Base-by-base conservation (phyloP, 2,329 filamentous ascomycete genomes). In the Cladosporium colombiae region DNA sequence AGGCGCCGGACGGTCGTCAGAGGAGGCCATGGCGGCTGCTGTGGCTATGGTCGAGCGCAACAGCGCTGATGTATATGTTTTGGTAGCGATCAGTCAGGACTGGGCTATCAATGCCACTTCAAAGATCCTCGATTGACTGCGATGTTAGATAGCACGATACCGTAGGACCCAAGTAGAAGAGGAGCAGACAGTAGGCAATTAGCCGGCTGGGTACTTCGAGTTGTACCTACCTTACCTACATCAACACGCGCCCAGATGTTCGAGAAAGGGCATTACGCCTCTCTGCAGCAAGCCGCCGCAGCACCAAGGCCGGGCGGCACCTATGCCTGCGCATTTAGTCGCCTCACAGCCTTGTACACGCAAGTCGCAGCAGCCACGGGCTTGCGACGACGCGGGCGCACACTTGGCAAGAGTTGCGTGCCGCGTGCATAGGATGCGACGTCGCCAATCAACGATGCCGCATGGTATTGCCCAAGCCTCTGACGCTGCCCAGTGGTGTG, bases 241-340 rank as follows among this genome's bases (percentile, higher is more conserved):
- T 35, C 29, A 37, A 57, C 40, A 46, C 40, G 40, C 40, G 55
- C 55, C 55, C 55, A 57, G 31, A 37, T 21, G 18, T 57, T 57
- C 55, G 27, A 57, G n/a, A 57, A 37, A 57, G 29, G 18, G 53
- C 53, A 57, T 57, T 57, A 57, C 53, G 53, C 29, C 53, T 57
- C 29, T 23, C 21, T 25, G 31, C 53, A 57, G 53, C 53, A 33
- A 21, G 40, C 50, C 50, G 50, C 40, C 40, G 50, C 50, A 53
- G 50, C 25, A 53, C 50, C 50, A 53, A 53, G 50, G 27, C 50
- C 50, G n/a, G 10, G 33, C 53, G 49, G 5, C 49, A 57, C 10
- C 31, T 37, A 25, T 21, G 31, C 29, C 53, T 57, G 25, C 49
- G 27, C 18, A 29, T 52, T 13, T 4, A 11, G 27, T 29, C 50